Percentiles rank a stretch among this genome's conserved stretches.
These are phyloP conservation scores for Lachnellula hyalina DNA, from an alignment of 2,329 filamentous ascomycete genomes.

Conservation along the genomic window DNA sequence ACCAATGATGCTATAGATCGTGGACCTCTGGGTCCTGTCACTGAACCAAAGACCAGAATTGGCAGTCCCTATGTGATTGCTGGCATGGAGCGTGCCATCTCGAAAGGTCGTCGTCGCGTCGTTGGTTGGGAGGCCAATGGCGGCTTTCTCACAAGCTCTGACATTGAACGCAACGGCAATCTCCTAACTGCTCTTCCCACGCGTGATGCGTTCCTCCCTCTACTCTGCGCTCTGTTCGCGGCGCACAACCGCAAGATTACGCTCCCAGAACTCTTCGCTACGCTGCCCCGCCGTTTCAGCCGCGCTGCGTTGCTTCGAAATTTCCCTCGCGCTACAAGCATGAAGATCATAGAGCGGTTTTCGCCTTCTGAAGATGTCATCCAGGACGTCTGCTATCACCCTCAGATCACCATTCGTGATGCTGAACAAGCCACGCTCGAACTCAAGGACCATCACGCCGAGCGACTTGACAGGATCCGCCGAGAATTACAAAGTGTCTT, in stretches of 20 bases:
- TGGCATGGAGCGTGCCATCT: constrained; percentile 30
- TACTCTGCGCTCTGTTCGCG: constrained; percentile 30
- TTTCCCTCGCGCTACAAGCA: constrained; percentile 29
- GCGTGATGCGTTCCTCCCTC: constrained; percentile 30
- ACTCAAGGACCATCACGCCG: constrained; percentile 9
- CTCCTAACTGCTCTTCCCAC: constrained; percentile 30
- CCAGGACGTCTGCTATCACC: constrained; percentile 20
- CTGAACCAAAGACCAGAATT: constrained; percentile 32
- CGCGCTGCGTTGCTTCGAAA: constrained; percentile 30
- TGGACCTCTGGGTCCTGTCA: constrained; percentile 24
- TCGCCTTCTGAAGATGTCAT: constrained; percentile 23
- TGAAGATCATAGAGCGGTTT: constrained; percentile 29
- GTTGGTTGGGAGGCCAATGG: constrained; percentile 34
- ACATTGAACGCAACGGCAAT: constrained; percentile 28
- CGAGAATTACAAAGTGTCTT: constrained; percentile 28
- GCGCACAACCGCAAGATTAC: constrained; percentile 23
- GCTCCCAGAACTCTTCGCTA: constrained; percentile 28
- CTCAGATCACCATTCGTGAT: constrained; percentile 15
- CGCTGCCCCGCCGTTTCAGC: constrained; percentile 29
- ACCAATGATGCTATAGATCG: constrained; percentile 33
- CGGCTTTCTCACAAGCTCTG: constrained; percentile 31
- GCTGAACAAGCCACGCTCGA: constrained; percentile 4
- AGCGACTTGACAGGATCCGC: constrained; percentile 22
- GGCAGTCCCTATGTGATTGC: constrained; percentile 33
- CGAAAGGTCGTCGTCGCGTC: constrained; percentile 27